phyloP scores from a whole-genome alignment of 2,329 filamentous ascomycete genomes.

The Paecilomyces sp. region DNA sequence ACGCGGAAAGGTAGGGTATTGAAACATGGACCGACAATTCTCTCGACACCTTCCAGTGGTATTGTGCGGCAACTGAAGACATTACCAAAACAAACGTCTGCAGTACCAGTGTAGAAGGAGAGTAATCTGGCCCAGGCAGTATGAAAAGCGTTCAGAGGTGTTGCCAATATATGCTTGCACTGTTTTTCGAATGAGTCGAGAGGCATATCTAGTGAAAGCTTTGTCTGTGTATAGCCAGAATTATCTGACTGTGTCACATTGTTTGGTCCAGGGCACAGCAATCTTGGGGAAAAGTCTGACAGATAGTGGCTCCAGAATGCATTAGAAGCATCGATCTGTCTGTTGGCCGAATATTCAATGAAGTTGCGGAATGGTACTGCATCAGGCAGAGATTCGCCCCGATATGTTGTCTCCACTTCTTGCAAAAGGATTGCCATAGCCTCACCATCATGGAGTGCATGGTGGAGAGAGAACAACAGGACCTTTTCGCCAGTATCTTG shows the following conservation, averaged over 20 bases:
- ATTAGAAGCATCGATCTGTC: constrained; percentile 45
- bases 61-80: constrained; percentile 72
- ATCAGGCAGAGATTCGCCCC: constrained; percentile 39
- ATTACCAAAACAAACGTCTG: constrained; percentile 80
- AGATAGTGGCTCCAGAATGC: constrained; percentile 61
- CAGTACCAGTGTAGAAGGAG: constrained; percentile 44
- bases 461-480: constrained; percentile 56
- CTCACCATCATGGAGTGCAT: constrained; percentile 80
- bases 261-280: constrained; percentile 17
- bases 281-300: constrained; percentile 40
- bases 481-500: constrained; percentile 5
- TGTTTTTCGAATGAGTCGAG: constrained; percentile 43
- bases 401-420: constrained; percentile 60
- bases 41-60: constrained; percentile 57
- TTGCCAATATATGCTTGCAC: constrained; percentile 49
- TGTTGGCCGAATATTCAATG: constrained; percentile 49
- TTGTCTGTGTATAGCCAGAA: constrained; percentile 9
- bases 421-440: constrained; percentile 63
- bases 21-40: constrained; percentile 82
- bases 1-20: constrained; percentile 74
- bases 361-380: constrained; percentile 57
- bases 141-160: constrained; percentile 63
- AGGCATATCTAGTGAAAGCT: constrained; percentile 23
- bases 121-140: constrained; percentile 65
- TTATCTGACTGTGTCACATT: not conserved